Conservation (phyloP, 352 stramenopile genomes). For the Phytophthora vignae region DNA sequence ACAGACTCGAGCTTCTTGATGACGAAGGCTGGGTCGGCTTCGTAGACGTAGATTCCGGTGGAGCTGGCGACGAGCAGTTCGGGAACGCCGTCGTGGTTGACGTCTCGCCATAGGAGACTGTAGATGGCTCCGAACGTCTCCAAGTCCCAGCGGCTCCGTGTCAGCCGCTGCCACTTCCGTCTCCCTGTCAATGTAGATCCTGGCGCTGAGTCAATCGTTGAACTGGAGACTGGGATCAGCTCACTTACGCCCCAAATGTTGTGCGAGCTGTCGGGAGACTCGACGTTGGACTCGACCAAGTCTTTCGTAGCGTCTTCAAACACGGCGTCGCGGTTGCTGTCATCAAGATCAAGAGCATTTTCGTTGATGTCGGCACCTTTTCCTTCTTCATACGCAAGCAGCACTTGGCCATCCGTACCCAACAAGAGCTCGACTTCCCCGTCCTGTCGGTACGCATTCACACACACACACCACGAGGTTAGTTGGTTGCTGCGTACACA, state of each 20-base stretch:
- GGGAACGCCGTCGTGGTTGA: conserved; percentile 70
- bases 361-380: neutral
- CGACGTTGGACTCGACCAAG: neutral
- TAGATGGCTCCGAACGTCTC: conserved; percentile 76
- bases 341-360: neutral
- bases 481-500: neutral
- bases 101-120: conserved; percentile 70
- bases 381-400: conserved; percentile 64
- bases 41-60: conserved; percentile 75
- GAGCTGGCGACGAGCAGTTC: conserved; percentile 73
- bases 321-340: neutral
- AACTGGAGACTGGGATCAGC: conserved; percentile 10
- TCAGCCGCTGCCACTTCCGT: conserved; percentile 48
- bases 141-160: conserved; percentile 48
- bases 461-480: neutral
- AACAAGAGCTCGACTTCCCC: conserved; percentile 65
- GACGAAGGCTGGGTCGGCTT: conserved; percentile 55
- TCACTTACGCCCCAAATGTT: conserved; percentile 42
- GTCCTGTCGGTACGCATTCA: conserved; percentile 44
- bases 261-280: conserved; percentile 25
- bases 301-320: conserved; percentile 11
- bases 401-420: conserved; percentile 63
- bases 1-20: conserved; percentile 43
- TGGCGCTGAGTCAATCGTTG: neutral
- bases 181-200: conserved; percentile 10